Conservation (phyloP, 495 filamentous ascomycete genomes). For the Glonium stellatum region DNA sequence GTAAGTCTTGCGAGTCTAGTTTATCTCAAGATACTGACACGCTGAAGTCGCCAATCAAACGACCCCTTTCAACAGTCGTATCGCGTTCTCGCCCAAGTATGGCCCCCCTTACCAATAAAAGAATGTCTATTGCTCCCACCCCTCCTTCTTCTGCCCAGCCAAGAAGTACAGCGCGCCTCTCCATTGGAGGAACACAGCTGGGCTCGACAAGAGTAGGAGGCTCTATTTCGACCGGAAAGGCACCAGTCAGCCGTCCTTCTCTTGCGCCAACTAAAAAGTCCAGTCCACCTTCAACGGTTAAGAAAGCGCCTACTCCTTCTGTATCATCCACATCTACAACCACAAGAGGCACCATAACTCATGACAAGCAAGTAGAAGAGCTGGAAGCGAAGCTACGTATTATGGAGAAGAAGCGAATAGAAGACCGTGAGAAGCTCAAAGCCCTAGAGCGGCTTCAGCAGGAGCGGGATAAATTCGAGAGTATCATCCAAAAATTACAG, state of each 20-base stretch:
- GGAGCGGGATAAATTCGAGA: slow-evolving; percentile 80
- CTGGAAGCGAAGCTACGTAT: slow-evolving; percentile 34
- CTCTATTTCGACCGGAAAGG: neutral
- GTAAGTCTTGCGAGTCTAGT: slow-evolving; percentile 40
- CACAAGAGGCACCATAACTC: slow-evolving; percentile 24
- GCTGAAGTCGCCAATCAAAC: slow-evolving; percentile 65
- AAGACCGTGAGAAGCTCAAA: slow-evolving; percentile 85
- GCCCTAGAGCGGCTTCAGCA: slow-evolving; percentile 64
- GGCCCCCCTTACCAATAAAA: slow-evolving; percentile 31
- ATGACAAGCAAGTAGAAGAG: slow-evolving; percentile 50
- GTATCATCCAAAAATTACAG: slow-evolving; percentile 85
- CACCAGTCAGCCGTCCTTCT: neutral
- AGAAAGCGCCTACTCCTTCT: neutral
- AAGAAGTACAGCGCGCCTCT: slow-evolving; percentile 33
- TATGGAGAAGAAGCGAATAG: slow-evolving; percentile 45
- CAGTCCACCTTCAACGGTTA: neutral
- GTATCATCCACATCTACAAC: neutral
- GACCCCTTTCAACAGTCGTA: slow-evolving; percentile 50
- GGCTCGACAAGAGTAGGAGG: neutral
- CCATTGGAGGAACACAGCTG: neutral
- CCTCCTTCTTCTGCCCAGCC: slow-evolving; percentile 32
- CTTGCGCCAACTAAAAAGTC: neutral
- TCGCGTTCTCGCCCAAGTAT: slow-evolving; percentile 52
- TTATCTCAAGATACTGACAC: neutral
- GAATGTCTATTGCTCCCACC: slow-evolving; percentile 65